Percentiles rank a stretch among this genome's conserved stretches.
phyloP scores from a whole-genome alignment of 1,284 basidiomycete species.

The Veloboletus limbatus region DNA sequence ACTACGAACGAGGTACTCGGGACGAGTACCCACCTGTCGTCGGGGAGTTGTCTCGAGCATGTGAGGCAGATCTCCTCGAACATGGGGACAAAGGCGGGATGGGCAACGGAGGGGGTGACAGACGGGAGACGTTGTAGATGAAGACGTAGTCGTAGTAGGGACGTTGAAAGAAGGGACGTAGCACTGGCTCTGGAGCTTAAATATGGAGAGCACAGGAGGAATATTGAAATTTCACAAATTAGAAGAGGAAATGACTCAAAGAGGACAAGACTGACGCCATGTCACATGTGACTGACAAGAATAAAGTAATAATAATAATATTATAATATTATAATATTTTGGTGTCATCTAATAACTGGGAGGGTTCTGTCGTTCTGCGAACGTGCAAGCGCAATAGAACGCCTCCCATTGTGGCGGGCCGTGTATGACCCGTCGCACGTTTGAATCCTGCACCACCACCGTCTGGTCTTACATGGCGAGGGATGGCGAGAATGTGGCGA shows the following conservation, averaged over 20 bases:
- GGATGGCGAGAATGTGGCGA: slow-evolving; percentile 20
- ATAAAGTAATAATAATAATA: too few species aligned
- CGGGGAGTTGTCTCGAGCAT: slow-evolving; percentile 59
- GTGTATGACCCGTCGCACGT: slow-evolving; percentile 9
- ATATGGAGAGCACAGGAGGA: slow-evolving; percentile 39
- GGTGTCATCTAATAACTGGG: too few species aligned
- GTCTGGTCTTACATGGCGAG: neutral
- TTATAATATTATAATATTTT: too few species aligned
- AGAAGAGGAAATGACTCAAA: slow-evolving; percentile 36
- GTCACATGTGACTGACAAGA: slow-evolving; percentile 26
- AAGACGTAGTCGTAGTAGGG: slow-evolving; percentile 11
- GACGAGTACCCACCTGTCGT: slow-evolving; percentile 52
- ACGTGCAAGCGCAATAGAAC: slow-evolving; percentile 13
- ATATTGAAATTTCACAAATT: slow-evolving; percentile 35
- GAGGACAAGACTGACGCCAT: slow-evolving; percentile 24
- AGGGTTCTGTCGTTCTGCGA: too few species aligned
- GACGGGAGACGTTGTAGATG: slow-evolving; percentile 4
- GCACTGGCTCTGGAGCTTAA: slow-evolving; percentile 26
- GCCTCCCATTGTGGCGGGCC: neutral
- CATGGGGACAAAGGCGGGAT: slow-evolving; percentile 41
- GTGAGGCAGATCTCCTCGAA: slow-evolving; percentile 73
- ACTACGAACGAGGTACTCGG: slow-evolving; percentile 18
- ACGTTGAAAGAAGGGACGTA: slow-evolving; percentile 21
- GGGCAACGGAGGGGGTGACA: neutral
- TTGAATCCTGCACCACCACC: slow-evolving; percentile 3